A percentile compares a stretch with the other conserved stretches of the same genome.
Evolutionary conservation across 495 filamentous ascomycete species (phyloP).

Genomic region (Penicillium robsamsonii): DNA sequence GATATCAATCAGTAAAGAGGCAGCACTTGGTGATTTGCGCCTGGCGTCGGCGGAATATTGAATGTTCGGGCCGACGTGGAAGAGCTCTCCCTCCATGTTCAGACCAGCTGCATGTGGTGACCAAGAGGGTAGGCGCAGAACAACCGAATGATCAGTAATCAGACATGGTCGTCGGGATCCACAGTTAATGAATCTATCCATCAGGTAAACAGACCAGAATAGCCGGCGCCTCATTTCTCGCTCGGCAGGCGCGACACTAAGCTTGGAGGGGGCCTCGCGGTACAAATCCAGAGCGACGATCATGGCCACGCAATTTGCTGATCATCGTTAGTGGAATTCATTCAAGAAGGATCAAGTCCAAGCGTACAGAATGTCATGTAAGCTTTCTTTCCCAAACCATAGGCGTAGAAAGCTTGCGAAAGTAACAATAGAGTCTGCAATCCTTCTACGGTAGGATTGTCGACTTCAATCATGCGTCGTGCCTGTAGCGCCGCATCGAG

Average conservation of each 20-base stretch:
- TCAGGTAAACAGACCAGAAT: slow-evolving; percentile 82
- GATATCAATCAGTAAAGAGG: slow-evolving; percentile 76
- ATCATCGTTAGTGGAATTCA: slow-evolving; percentile 7
- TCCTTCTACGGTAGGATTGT: slow-evolving; percentile 73
- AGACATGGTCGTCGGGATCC: slow-evolving; percentile 76
- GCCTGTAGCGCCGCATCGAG: slow-evolving; percentile 68
- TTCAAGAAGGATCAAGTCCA: neutral
- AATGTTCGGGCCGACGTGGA: slow-evolving; percentile 69
- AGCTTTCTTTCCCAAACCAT: slow-evolving; percentile 77
- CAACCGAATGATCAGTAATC: slow-evolving; percentile 69
- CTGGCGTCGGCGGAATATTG: slow-evolving; percentile 63
- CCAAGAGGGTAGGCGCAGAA: slow-evolving; percentile 70
- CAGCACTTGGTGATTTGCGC: slow-evolving; percentile 66
- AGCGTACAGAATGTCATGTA: slow-evolving; percentile 78
- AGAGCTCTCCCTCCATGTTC: slow-evolving; percentile 69
- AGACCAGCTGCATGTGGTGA: slow-evolving; percentile 50
- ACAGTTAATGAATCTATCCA: slow-evolving; percentile 75
- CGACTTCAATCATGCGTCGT: slow-evolving; percentile 66
- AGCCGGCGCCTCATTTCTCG: slow-evolving; percentile 70
- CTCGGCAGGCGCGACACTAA: slow-evolving; percentile 57
- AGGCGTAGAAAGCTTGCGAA: slow-evolving; percentile 68
- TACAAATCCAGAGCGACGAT: slow-evolving; percentile 74
- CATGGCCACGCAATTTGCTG: slow-evolving; percentile 79
- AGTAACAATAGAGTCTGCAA: slow-evolving; percentile 76
- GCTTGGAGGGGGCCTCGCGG: slow-evolving; percentile 60